Base-by-base conservation (phyloP, 225 moss, liverwort and hornwort genomes). In the Lunularia cruciata region DNA sequence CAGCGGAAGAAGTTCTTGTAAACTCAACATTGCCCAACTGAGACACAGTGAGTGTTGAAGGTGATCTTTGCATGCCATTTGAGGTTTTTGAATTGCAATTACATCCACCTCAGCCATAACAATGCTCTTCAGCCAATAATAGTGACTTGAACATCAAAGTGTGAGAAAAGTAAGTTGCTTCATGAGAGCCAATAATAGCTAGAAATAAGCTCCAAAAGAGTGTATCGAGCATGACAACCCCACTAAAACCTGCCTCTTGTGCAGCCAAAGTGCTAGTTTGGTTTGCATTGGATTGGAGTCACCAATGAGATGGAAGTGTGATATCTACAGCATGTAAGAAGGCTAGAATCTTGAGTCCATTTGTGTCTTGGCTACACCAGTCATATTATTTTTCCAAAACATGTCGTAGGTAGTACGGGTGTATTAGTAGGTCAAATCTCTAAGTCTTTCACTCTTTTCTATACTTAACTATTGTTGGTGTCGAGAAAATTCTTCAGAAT, bases 151-250 rank as follows among this genome's bases (percentile, higher is more conserved):
- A 96, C 52, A 81, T 80, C 54, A 96, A 75, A 36, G 85, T 89
- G 73, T 96, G 92, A 30, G 89, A 96, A 23, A 92, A 76, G 67
- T 92, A 96, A 34, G 90, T 80, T 40, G 96, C 89, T 69, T 89
- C 90, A 61, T 88, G 84, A 67, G 96, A 90, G 58, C 96, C 96
- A 55, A 96, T 92, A 71, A 96, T 89, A 51, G 92, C 90, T n/a
- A 92, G 96, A 76, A 96, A 96, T 13, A 96, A 83, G 57, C 92
- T 92, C 18, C 86, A 92, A 64, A 83, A 92, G 22, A 92, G 79
- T 90, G 90, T 87, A 80, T 90, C 92, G 23, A 90, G 96, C 59
- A 96, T 92, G 28, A 96, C 85, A 63, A 83, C 86, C 7, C 77
- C 73, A 26, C 79, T 72, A 57, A 96, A 92, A 14, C 96, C 90